Conservation (phyloP, 1,284 basidiomycete genomes). For the Porphyrellus sp. region DNA sequence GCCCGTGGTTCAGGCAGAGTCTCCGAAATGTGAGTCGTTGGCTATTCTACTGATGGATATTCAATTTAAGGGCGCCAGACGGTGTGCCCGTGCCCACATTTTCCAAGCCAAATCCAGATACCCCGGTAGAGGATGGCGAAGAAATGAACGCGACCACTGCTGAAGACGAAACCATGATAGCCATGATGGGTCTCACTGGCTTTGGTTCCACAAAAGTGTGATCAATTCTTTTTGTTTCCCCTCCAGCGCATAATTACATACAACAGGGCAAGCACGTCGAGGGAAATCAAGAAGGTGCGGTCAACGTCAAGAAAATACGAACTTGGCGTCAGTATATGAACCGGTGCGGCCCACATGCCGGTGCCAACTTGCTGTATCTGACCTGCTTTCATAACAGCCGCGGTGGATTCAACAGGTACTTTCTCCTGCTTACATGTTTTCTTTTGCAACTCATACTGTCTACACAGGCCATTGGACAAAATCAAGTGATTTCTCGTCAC, state of each 20-base stretch:
- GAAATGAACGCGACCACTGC: slow-evolving; percentile 65
- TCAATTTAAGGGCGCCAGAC: slow-evolving; percentile 11
- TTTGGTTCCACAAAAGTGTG: slow-evolving; percentile 89
- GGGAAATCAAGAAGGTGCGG: slow-evolving; percentile 78
- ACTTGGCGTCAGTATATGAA: slow-evolving; percentile 99
- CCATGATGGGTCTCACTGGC: slow-evolving; percentile 86
- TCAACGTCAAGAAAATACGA: slow-evolving; percentile 80
- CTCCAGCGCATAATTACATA: slow-evolving; percentile 1
- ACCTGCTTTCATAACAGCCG: slow-evolving; percentile 45
- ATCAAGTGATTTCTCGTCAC: slow-evolving; percentile 46
- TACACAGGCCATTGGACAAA: slow-evolving; percentile 62
- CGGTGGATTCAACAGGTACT: slow-evolving; percentile 89
- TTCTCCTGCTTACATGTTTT: slow-evolving; percentile 9
- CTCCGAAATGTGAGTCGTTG: slow-evolving; percentile 27
- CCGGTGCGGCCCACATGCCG: slow-evolving; percentile 44
- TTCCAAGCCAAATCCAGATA: slow-evolving; percentile 38
- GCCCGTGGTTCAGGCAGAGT: slow-evolving; percentile 17
- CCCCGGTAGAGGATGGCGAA: slow-evolving; percentile 56
- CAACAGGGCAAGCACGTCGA: slow-evolving; percentile 71
- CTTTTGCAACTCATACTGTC: slow-evolving; percentile 13
- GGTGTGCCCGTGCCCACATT: slow-evolving; percentile 16
- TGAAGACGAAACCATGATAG: slow-evolving; percentile 81
- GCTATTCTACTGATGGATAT: neutral
- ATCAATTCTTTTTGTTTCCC: neutral
- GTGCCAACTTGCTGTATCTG: slow-evolving; percentile 5